Base-by-base conservation (phyloP, 2,329 filamentous ascomycete genomes). In the Beauveria sp. region DNA sequence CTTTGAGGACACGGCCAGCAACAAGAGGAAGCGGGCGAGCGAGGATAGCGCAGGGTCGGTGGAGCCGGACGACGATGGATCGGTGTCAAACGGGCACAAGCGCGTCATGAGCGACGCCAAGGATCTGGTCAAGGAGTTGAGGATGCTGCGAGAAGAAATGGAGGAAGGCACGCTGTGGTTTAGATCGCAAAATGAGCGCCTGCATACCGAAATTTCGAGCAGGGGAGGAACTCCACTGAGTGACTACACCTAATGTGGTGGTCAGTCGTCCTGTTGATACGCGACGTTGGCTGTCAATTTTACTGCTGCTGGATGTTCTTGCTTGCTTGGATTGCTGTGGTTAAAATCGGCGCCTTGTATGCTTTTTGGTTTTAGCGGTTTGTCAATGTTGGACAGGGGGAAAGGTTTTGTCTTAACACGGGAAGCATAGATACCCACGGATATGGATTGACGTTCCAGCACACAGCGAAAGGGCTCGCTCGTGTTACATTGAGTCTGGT, bases 151-250 rank as follows among this genome's bases (percentile, higher is more conserved):
- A 16, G 70, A 75, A 62, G 78, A 80, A 62, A 73, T 82, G 69
- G 77, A 80, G 64, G 74, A 80, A 64, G 77, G 74, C 18, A 73
- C 73, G n/a, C 71, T 73, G 22, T 82, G 79, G 79, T 80, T 77
- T 67, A 72, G 70, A 59, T 73, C 75, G 58, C 78, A 82, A 67
- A 79, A 75, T 43, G 74, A 76, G 60, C 73, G 72, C 46, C 64
- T 81, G 64, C 74, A 75, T 59, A 75, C 71, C 62, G 74, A 76
- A 61, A 59, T 70, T 45, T 62, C 65, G 45, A 76, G 71, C 56
- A 70, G 72, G 62, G 70, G 64, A 6, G 71, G 70, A 31, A 72
- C 74, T 42, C 72, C 74, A 12, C 74, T 73, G 71, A 71, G 71
- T 42, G 70, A 73, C 56, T 67, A 66, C 66, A 65, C 69, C 42